phyloP scores from a whole-genome alignment of 352 stramenopile genomes.

The Globisporangium viniferum region DNA sequence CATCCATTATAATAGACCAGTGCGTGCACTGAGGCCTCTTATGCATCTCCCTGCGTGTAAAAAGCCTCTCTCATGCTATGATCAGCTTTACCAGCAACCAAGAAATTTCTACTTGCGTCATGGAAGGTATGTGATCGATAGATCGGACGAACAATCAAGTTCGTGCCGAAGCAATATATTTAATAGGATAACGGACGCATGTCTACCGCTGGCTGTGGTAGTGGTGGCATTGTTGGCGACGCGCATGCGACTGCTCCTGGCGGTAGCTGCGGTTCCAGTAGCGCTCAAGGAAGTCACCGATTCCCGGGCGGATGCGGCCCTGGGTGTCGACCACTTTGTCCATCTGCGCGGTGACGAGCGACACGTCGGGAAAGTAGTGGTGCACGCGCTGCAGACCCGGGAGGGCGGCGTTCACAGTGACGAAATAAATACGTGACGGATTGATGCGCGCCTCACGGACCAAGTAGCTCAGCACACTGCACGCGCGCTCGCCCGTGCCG shows the following conservation, averaged over 20 bases:
- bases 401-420: slow-evolving; percentile 42
- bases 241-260: neutral
- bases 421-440: slow-evolving; percentile 49
- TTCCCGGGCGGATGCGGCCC: slow-evolving; percentile 29
- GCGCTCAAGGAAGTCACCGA: slow-evolving; percentile 37
- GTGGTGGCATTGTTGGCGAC: slow-evolving; percentile 3
- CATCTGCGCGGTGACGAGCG: slow-evolving; percentile 41
- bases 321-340: slow-evolving; percentile 40
- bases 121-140: neutral
- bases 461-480: slow-evolving; percentile 39
- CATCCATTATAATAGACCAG: neutral
- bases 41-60: neutral
- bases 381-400: slow-evolving; percentile 40
- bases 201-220: slow-evolving; percentile 4
- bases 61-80: neutral
- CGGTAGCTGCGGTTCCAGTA: slow-evolving; percentile 32
- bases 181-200: neutral
- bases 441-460: slow-evolving; percentile 24
- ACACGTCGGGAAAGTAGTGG: slow-evolving; percentile 42
- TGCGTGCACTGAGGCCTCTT: neutral
- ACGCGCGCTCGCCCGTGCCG: slow-evolving; percentile 37
- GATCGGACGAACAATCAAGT: neutral
- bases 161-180: neutral
- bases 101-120: neutral
- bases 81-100: neutral